Conservation (phyloP, 2,329 filamentous ascomycete species). For the Colletotrichum shisoi region DNA sequence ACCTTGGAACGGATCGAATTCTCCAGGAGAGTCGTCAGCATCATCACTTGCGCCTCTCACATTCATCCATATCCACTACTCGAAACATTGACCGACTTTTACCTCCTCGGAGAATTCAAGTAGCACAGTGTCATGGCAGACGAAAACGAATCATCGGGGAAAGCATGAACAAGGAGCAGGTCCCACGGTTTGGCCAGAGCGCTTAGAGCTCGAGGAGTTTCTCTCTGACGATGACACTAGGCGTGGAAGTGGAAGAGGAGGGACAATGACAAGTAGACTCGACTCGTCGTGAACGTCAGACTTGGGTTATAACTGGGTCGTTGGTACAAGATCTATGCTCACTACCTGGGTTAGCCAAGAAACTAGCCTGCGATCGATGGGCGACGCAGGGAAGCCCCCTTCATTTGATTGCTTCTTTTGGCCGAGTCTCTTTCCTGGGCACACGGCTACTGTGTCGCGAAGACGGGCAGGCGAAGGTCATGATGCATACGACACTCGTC, state of each 20-base stretch:
- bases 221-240: slow-evolving; percentile 4
- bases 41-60: slow-evolving; percentile 37
- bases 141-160: slow-evolving; percentile 20
- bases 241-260: background rate
- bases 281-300: slow-evolving; percentile 12
- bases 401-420: background rate
- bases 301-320: slow-evolving; percentile 3
- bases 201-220: slow-evolving; percentile 6
- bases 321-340: slow-evolving; percentile 1
- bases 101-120: background rate
- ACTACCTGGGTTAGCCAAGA: background rate
- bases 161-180: slow-evolving; percentile 2
- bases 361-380: background rate
- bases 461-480: slow-evolving; percentile 7
- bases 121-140: slow-evolving; percentile 13
- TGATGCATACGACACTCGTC: slow-evolving; percentile 20
- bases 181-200: slow-evolving; percentile 7
- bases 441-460: slow-evolving; percentile 11
- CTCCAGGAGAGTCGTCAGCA: slow-evolving; percentile 29
- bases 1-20: slow-evolving; percentile 2
- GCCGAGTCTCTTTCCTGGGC: background rate
- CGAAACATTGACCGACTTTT: slow-evolving; percentile 24
- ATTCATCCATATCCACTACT: slow-evolving; percentile 24
- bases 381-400: background rate
- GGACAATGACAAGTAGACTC: slow-evolving; percentile 27